Evolutionary conservation across 1,284 basidiomycete genomes (phyloP).

Genomic region (Marasmius tenuissimus): DNA sequence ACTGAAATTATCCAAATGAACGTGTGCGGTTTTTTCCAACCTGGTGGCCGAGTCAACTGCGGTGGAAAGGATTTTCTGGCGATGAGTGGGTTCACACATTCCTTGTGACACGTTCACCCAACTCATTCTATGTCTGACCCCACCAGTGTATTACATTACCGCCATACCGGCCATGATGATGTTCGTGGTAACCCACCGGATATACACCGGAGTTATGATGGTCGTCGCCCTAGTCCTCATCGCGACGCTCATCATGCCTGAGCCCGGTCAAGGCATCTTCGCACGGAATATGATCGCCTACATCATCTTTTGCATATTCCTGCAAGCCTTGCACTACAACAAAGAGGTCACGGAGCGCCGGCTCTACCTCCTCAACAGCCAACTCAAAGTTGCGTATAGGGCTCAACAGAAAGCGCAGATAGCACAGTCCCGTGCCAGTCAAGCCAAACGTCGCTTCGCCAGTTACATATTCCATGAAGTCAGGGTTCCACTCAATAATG

Average conservation of each 20-base stretch:
- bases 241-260: conserved; percentile 22
- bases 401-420: conserved; percentile 53
- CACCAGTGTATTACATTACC: conserved; percentile 22
- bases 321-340: conserved; percentile 32
- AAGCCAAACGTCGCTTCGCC: conserved; percentile 29
- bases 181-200: conserved; percentile 22
- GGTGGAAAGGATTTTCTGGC: conserved; percentile 22
- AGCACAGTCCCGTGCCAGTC: conserved; percentile 42
- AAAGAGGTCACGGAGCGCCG: conserved; percentile 39
- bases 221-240: conserved; percentile 20
- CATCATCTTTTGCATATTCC: conserved; percentile 26
- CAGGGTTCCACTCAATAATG: conserved; percentile 57
- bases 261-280: conserved; percentile 25
- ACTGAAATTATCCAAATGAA: conserved; percentile 24
- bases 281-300: conserved; percentile 26
- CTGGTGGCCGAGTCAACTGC: not conserved
- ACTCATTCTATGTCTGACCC: not conserved
- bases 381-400: conserved; percentile 45
- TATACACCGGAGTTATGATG: conserved; percentile 23
- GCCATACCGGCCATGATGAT: conserved; percentile 24
- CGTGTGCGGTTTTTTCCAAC: conserved; percentile 20
- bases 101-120: not conserved
- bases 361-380: conserved; percentile 48
- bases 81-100: conserved; percentile 18
- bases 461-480: conserved; percentile 36